phyloP scores from a whole-genome alignment of 208 protist genomes.

The Wallacemonas sp. region DNA sequence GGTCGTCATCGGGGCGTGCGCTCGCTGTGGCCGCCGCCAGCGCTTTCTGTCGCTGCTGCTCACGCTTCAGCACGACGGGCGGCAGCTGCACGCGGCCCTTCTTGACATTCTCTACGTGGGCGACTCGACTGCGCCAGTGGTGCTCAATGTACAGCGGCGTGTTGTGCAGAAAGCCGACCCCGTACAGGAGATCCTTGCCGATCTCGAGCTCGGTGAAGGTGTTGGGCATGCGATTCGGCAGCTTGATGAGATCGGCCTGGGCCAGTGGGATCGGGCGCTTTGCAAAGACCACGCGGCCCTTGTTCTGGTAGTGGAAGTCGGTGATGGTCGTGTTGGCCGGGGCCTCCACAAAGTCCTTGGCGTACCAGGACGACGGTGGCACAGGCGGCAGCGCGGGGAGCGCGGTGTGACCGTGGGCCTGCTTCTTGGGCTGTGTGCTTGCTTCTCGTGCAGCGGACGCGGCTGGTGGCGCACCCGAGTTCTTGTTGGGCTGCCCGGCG shows the following conservation, averaged over 20 bases:
- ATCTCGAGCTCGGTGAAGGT: conserved; percentile 40
- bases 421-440: too few relatives aligned
- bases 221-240: conserved; percentile 38
- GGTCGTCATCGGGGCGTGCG: not conserved
- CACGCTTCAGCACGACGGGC: conserved; percentile 14
- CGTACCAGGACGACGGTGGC: conserved; percentile 71
- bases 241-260: conserved; percentile 35
- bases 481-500: not conserved
- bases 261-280: conserved; percentile 38
- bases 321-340: conserved; percentile 35
- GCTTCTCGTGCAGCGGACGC: too few relatives aligned
- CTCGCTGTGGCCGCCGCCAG: conserved; percentile 5
- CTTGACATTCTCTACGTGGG: conserved; percentile 43
- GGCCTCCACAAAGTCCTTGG: conserved; percentile 34
- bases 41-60: conserved; percentile 17
- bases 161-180: conserved; percentile 70
- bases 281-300: conserved; percentile 63
- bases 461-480: too few relatives aligned
- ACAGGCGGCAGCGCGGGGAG: conserved; percentile 29
- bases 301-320: conserved; percentile 52
- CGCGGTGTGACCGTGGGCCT: not conserved
- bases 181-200: conserved; percentile 68
- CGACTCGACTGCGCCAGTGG: conserved; percentile 62
- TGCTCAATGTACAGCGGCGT: conserved; percentile 74
- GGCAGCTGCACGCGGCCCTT: conserved; percentile 25